Base-by-base conservation (phyloP, 331 rosid species). In the Cydonia oblonga region DNA sequence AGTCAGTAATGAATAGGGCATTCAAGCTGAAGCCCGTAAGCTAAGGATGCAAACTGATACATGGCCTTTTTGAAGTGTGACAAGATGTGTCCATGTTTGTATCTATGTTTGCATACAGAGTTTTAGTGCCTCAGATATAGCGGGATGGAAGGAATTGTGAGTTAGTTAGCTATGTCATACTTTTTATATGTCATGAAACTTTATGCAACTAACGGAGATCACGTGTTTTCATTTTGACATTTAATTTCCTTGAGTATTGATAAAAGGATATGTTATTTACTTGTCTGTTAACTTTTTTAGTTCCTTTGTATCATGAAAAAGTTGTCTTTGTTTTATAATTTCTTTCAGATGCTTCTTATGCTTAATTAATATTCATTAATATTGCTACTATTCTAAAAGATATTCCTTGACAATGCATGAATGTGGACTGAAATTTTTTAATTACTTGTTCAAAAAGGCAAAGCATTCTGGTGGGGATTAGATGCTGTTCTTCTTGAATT, bases 401-500 rank as follows among this genome's bases (percentile, higher is more conserved):
- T 58, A 68, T 29, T 49, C 59, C 73, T 70, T n/a, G 28, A 19
- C 22, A 33, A 29, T 52, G 59, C 70, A 70, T 32, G 6, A 24
- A 32, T 9, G 23, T 51, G 54, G 24, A 14, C 22, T 35, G 12
- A 5, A 73, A 1, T 9, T 26, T 13, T 68, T 23, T 26, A 46
- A 33, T 66, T 19, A 33, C 9, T 30, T 74, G 9, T 33, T 14
- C 9, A 33, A 54, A 10, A 26, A 29, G 6, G n/a, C 24, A 15
- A 13, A 16, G 0, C 2, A 25, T 12, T 25, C 29, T n/a, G 18
- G 30, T 66, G 40, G 69, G 69, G 65, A 73, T 71, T 49, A 52
- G 71, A 72, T 72, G 64, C 40, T 30, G 29, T 71, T 62, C 71
- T 24, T 66, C 59, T 61, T 76, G 59, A 38, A 56, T 73, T 59